Base-by-base conservation (phyloP, 192 early-diverging fungal species). In the Lunasporangiospora selenospora region DNA sequence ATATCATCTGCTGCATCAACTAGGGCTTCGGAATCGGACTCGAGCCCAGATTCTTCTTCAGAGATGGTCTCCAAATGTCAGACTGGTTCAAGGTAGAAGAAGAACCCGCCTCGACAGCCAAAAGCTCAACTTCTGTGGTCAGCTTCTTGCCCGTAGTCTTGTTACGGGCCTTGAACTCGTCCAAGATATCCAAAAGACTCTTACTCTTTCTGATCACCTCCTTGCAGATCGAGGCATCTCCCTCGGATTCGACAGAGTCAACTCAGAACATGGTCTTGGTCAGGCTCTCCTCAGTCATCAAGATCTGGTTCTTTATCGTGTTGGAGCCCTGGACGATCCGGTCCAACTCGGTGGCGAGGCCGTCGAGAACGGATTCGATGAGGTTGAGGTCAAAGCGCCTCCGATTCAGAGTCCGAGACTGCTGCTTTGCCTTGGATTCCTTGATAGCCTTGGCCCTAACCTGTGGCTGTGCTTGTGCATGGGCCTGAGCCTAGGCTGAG, bases 381-480 rank as follows among this genome's bases (percentile, higher is more conserved):
- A 62, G 34, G 34, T 71, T 71, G 29, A 71, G 53, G 19, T 55
- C 45, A 3, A 53, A 71, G 51, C 57, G 67, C 59, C 62, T 71
- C 33, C 57, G 58, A 9, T 62, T 52, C 15, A 71, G 59, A 2
- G 31, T 6, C 23, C 16, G 21, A 6, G 24, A 15, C 36, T 47
- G 30, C 23, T 37, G 19, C 19, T 44, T 42, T 1, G 27, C 40
- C 53, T 30, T 31, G 30, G 52, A 11, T 1, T 21, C 40, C 53
- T 30, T 31, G 30, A 43, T 13, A 15, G 37, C 52, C 12, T 36
- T 10, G 33, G 36, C 23, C 18, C 24, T 7, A 3, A 8, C 13
- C 15, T 52, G 33, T 23, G 39, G 19, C 18, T 61, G 56, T 12
- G 42, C 56, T 9, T 43, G 48, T 5, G 27, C 46, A 9, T 15